These are phyloP conservation scores for Gnomoniopsis sp. DNA, from an alignment of 2,329 filamentous ascomycete species.

Conservation along the genomic window DNA sequence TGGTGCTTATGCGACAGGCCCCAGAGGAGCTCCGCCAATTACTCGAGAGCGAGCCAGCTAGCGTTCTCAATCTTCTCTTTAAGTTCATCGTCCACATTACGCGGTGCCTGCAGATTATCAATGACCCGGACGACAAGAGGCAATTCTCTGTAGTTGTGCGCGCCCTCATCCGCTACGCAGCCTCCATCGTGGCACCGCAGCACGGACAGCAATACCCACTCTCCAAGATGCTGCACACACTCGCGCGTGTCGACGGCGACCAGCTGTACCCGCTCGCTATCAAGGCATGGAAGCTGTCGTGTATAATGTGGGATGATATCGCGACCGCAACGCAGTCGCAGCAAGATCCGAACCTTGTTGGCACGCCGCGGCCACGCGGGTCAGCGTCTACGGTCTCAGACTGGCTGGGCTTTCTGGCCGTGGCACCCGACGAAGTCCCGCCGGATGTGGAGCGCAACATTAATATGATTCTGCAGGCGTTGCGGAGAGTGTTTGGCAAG, in stretches of 20 bases:
- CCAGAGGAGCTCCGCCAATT: conserved; percentile 6
- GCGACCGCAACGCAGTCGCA: neutral
- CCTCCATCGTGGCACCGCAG: neutral
- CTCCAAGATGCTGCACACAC: neutral
- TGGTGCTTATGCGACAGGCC: conserved; percentile 9
- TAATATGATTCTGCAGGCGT: neutral
- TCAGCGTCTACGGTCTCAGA: neutral
- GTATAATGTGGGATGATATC: conserved; percentile 9
- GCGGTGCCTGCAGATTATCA: neutral
- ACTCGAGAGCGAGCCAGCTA: neutral
- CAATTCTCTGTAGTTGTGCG: conserved; percentile 9
- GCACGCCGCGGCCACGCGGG: neutral
- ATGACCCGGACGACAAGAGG: neutral
- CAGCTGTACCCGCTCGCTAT: conserved; percentile 5
- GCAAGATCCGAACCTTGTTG: neutral
- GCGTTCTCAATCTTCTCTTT: conserved; percentile 5
- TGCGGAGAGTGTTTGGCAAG: neutral
- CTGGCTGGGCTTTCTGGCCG: neutral
- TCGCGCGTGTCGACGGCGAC: conserved; percentile 13
- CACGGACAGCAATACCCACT: neutral
- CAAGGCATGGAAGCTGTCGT: conserved; percentile 11
- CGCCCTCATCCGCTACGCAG: conserved; percentile 4
- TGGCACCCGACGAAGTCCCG: neutral
- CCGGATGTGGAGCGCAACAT: neutral
- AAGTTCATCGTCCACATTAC: conserved; percentile 7